Base-by-base conservation (phyloP, 225 moss, liverwort and hornwort species). In the Polytrichum commune region DNA sequence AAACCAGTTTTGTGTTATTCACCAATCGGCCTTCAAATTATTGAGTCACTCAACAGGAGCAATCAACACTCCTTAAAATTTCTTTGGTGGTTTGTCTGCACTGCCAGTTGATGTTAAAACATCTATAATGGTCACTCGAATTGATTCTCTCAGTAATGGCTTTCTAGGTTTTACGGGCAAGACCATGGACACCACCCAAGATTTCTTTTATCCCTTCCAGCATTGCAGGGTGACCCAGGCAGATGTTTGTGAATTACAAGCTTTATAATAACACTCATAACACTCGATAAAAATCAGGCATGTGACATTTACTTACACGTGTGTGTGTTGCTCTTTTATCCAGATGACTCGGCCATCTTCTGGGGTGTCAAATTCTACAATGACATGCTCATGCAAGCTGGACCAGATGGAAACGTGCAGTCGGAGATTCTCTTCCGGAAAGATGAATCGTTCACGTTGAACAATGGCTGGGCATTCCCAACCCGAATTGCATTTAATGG, bases 331-430 rank as follows among this genome's bases (percentile, higher is more conserved):
- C 58, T 73, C 32, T 30, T 28, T 57, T 60, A 19, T 54, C 9
- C 82, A 89, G 89, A 89, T 64, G 57, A 87, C 23, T 82, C 89
- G 55, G 89, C 89, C 18, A 74, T 89, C 9, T 89, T 89, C 70
- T 88, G 82, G 83, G 89, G 89, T 4, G 86, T 89, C 30, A 89
- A 89, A 20, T 89, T 25, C 67, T 89, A 85, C 86, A 89, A 89
- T 61, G 89, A 89, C 81, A 88, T 89, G 89, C 86, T 89, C 28
- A 89, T 89, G 86, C 77, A 79, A 66, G 89, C 74, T 9, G 89
- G 89, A 4, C 81, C 78, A 4, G 60, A 73, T 1, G 89, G 89
- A 4, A 89, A 89, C 54, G 89, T 89, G 72, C 89, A 89, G 57
- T 89, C 89, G 8, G 89, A 89, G 65, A 89, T 89, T 24, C 70